phyloP scores from a whole-genome alignment of 2,329 filamentous ascomycete species.

The Passalora sequoiae region DNA sequence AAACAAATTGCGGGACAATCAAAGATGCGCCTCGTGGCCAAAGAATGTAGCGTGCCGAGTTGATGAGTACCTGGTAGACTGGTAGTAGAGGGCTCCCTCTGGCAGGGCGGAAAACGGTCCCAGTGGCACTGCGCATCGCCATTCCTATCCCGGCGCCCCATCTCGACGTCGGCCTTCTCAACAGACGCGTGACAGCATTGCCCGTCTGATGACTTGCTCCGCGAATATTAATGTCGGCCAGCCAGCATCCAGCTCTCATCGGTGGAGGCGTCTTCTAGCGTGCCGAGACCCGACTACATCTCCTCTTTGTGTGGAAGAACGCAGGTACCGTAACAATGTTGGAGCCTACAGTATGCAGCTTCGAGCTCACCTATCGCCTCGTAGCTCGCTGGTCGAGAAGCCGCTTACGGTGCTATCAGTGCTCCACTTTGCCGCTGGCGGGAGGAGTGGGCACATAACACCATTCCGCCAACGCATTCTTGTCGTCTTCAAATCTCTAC shows the following conservation, averaged over 20 bases:
- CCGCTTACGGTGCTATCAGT: too few species aligned
- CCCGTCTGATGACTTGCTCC: background rate
- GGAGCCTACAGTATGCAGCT: too few species aligned
- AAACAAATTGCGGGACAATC: too few species aligned
- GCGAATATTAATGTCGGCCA: background rate
- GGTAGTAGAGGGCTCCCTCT: background rate
- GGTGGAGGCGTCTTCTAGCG: background rate
- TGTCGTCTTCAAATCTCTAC: too few species aligned
- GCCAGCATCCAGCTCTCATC: background rate
- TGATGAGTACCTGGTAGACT: too few species aligned
- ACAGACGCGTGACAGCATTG: background rate
- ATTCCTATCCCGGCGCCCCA: background rate
- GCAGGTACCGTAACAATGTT: conserved; percentile 2
- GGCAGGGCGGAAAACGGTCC: background rate
- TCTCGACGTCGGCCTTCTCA: background rate
- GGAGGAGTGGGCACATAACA: too few species aligned
- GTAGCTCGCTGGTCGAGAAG: too few species aligned
- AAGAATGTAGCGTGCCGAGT: too few species aligned
- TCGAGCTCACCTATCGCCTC: too few species aligned
- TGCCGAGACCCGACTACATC: background rate
- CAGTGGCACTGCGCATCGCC: background rate
- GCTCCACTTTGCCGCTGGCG: too few species aligned
- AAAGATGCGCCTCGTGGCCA: too few species aligned
- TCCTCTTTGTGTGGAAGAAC: background rate
- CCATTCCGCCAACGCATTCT: too few species aligned